These are phyloP conservation scores for Xylaria nigripes DNA, from an alignment of 495 filamentous ascomycete genomes.

Conservation along the genomic window DNA sequence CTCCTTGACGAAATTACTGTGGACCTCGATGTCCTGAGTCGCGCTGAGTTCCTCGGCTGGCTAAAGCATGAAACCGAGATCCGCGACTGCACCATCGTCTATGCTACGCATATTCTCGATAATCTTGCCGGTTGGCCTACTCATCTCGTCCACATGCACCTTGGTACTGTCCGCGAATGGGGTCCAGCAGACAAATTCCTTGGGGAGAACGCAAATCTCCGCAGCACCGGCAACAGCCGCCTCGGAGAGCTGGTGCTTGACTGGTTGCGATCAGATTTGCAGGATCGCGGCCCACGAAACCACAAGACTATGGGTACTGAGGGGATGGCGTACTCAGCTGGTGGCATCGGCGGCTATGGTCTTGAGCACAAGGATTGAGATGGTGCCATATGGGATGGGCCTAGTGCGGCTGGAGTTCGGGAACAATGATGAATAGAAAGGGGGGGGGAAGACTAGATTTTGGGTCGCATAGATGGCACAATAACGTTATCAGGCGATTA, in stretches of 20 bases:
- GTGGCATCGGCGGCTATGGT: slow-evolving; percentile 77
- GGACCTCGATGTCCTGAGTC: slow-evolving; percentile 79
- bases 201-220: slow-evolving; percentile 32
- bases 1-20: slow-evolving; percentile 97
- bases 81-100: slow-evolving; percentile 82
- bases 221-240: slow-evolving; percentile 57
- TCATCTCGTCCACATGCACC: slow-evolving; percentile 88
- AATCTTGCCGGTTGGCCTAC: slow-evolving; percentile 89
- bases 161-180: slow-evolving; percentile 78
- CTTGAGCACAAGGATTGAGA: slow-evolving; percentile 49
- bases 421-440: neutral
- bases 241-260: slow-evolving; percentile 77
- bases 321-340: slow-evolving; percentile 61
- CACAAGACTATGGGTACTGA: slow-evolving; percentile 49
- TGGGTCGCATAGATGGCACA: neutral
- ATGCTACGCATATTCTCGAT: slow-evolving; percentile 95
- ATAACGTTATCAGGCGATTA: slow-evolving; percentile 13
- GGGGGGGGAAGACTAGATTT: neutral
- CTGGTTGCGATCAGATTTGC: slow-evolving; percentile 80
- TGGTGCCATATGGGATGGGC: neutral
- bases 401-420: neutral
- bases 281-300: slow-evolving; percentile 67
- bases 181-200: slow-evolving; percentile 54
- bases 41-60: slow-evolving; percentile 79
- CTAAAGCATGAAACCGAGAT: slow-evolving; percentile 78